These are phyloP conservation scores for Melampsora americana DNA, from an alignment of 1,284 basidiomycete genomes.

Conservation along the genomic window DNA sequence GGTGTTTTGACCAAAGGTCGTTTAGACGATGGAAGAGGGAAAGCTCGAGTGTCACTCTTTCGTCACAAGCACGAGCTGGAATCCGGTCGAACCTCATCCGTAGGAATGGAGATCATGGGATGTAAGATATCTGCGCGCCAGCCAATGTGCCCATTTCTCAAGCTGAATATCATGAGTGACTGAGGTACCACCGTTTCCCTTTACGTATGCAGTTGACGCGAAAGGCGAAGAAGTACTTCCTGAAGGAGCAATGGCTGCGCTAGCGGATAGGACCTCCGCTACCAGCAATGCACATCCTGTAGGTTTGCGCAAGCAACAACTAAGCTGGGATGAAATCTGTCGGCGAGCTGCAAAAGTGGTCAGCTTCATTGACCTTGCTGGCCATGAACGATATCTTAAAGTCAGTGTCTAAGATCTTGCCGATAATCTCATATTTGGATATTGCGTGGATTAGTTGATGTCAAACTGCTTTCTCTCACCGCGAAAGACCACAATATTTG, in stretches of 20 bases:
- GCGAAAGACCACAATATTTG: constrained; percentile 84
- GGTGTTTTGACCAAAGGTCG: constrained; percentile 62
- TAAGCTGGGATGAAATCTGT: constrained; percentile 96
- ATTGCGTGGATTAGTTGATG: no score
- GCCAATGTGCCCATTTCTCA: neutral
- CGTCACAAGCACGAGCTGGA: constrained; percentile 97
- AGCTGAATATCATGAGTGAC: neutral
- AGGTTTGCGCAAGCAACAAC: constrained; percentile 64
- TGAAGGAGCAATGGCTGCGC: constrained; percentile 2
- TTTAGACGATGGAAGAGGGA: constrained; percentile 90
- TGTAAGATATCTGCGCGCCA: neutral
- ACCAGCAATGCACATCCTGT: constrained; percentile 47
- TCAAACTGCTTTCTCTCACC: constrained; percentile 34
- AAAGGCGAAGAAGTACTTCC: constrained; percentile 70
- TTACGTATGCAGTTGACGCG: constrained; percentile 49
- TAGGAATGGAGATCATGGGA: constrained; percentile 82
- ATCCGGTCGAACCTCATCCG: constrained; percentile 86
- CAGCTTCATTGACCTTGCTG: constrained; percentile 83
- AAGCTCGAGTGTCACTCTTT: constrained; percentile 86
- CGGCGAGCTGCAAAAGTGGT: constrained; percentile 84
- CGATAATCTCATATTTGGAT: no score
- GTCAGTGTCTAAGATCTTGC: neutral
- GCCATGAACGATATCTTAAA: constrained; percentile 78
- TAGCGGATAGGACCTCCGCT: constrained; percentile 7
- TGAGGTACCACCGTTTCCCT: neutral